Evolutionary conservation across 2,329 filamentous ascomycete genomes (phyloP), one percentile per base, ranked within the genome.

Genomic region (Lecanicillium sp.): DNA sequence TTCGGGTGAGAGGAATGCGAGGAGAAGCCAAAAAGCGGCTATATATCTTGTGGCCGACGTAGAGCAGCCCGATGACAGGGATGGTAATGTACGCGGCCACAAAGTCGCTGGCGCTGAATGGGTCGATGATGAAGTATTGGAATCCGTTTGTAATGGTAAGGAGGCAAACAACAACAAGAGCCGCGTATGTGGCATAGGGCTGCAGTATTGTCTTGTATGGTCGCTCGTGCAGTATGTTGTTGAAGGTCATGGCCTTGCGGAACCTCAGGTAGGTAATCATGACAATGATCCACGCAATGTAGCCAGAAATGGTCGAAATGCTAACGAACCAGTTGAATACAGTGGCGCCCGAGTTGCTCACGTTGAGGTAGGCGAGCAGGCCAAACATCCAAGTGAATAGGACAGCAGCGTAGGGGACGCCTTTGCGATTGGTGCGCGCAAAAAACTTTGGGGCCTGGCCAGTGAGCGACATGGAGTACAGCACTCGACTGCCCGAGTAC

Each of bases 71-170:
- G 56, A 84, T 84, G 47, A 71, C 73, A 33, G 68, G 79, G 1
- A 82, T 63, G 9, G 69, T 81, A 51, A 84, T 67, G 50, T 80
- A 87, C 50, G 61, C 69, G 0, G 75, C 73, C n/a, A 81, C 43
- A 51, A 92, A 92, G 49, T 68, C 68, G 5, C 69, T 65, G 0
- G 70, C 72, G 13, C 67, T 72, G 73, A 79, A 90, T 19, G 79
- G 66, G 7, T 67, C 62, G 0, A 77, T 74, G 55, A 81, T 82
- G 55, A 90, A 89, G 12, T 83, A 74, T 27, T 79, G 73, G 59
- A 88, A 90, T 2, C 84, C 85, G 50, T 87, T 87, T 48, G 85
- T 80, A 3, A 89, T 59, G 2, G 72, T 75, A n/a, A 89, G 65
- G 18, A 86, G 60, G 3, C 58, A 54, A 38, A 87, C 71, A 17